Conservation (phyloP, 75 land plant species). For the Azolla pinnata region DNA sequence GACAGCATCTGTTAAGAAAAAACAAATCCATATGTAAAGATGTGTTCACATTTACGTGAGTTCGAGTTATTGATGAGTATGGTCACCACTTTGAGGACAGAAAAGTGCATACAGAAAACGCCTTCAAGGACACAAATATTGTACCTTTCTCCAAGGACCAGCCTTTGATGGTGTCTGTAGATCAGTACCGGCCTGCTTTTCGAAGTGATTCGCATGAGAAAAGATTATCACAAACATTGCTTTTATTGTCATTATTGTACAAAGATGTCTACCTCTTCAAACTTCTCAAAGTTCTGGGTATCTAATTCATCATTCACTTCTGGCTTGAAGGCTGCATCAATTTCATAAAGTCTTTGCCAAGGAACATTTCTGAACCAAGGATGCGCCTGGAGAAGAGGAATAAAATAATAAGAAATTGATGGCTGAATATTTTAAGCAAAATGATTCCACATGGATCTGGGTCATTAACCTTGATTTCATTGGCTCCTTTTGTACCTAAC, state of each 20-base stretch:
- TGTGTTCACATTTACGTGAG: too few relatives aligned
- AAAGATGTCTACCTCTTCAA: slow-evolving; percentile 66
- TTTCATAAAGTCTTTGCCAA: slow-evolving; percentile 55
- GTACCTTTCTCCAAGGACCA: slow-evolving; percentile 41
- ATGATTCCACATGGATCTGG: too few relatives aligned
- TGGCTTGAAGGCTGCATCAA: slow-evolving; percentile 60
- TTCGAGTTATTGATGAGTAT: too few relatives aligned
- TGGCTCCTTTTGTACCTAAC: slow-evolving; percentile 53
- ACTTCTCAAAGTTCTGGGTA: slow-evolving; percentile 63
- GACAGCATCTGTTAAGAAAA: slow-evolving; percentile 3
- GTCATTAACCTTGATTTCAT: slow-evolving; percentile 65
- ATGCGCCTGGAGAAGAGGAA: slow-evolving; percentile 29
- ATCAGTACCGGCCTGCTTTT: slow-evolving; percentile 12
- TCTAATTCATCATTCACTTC: slow-evolving; percentile 61
- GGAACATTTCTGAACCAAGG: slow-evolving; percentile 46
- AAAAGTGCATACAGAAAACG: neutral
- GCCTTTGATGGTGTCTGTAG: slow-evolving; percentile 22
- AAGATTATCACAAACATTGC: too few relatives aligned
- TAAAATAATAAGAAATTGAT: too few relatives aligned
- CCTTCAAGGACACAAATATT: neutral
- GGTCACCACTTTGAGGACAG: too few relatives aligned
- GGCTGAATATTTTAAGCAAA: too few relatives aligned
- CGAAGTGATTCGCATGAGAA: slow-evolving; percentile 4
- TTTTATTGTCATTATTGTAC: too few relatives aligned
- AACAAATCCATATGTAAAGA: neutral